Evolutionary conservation across 768 basidiomycete species (phyloP).

Genomic region (Cystofilobasidium ferigula): DNA sequence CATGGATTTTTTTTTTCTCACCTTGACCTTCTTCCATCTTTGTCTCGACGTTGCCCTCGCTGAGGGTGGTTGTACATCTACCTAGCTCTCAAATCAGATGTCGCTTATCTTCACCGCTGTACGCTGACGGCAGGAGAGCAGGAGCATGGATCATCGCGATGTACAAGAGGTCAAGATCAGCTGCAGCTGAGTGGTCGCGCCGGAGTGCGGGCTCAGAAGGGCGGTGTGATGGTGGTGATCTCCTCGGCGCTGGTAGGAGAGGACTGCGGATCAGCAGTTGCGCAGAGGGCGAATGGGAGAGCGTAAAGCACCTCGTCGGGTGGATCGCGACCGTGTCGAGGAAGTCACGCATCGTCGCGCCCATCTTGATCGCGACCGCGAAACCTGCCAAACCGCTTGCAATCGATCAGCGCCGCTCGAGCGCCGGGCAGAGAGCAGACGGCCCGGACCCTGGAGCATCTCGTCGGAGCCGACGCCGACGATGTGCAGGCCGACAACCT

Average conservation of each 20-base stretch:
- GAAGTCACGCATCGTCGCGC: slow-evolving; percentile 12
- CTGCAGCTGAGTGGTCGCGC: too few relatives aligned
- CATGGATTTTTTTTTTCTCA: too few relatives aligned
- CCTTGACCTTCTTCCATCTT: background rate
- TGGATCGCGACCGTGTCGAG: slow-evolving; percentile 12
- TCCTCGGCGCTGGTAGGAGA: slow-evolving; percentile 8
- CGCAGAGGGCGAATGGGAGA: background rate
- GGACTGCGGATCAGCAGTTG: background rate
- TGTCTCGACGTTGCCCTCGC: too few relatives aligned
- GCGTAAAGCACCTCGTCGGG: background rate
- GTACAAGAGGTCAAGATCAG: too few relatives aligned
- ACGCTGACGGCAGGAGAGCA: too few relatives aligned
- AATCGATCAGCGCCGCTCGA: too few relatives aligned
- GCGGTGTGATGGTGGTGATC: slow-evolving; percentile 4
- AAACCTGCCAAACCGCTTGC: too few relatives aligned
- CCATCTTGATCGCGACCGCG: slow-evolving; percentile 15
- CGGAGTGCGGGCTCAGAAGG: background rate
- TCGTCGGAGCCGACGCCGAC: slow-evolving; percentile 9
- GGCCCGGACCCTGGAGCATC: slow-evolving; percentile 3
- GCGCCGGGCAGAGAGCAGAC: too few relatives aligned
- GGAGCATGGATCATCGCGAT: too few relatives aligned
- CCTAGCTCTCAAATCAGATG: too few relatives aligned
- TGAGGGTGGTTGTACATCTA: too few relatives aligned
- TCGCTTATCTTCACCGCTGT: too few relatives aligned
- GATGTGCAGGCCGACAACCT: slow-evolving; percentile 16